Conservation (phyloP, 1,284 basidiomycete species). For the Tremellales sp. region DNA sequence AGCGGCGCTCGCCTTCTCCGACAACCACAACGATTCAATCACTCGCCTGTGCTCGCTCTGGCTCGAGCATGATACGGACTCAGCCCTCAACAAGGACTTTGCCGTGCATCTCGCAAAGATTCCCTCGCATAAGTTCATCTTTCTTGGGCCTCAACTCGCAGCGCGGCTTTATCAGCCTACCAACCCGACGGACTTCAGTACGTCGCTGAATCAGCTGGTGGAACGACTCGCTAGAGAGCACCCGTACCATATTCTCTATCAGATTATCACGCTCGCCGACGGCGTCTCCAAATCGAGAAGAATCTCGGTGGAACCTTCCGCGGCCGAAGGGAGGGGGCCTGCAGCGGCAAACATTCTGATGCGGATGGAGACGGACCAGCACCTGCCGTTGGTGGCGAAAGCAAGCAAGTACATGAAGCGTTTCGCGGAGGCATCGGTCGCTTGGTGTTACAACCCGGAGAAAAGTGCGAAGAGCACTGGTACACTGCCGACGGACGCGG, state of each 20-base stretch:
- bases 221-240: constrained; percentile 79
- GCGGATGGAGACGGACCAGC: constrained; percentile 63
- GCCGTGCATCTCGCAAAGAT: constrained; percentile 50
- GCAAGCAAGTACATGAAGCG: constrained; percentile 59
- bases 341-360: constrained; percentile 72
- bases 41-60: constrained; percentile 85
- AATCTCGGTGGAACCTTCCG: background rate
- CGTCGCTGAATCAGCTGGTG: constrained; percentile 63
- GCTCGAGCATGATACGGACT: constrained; percentile 61
- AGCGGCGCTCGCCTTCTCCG: constrained; percentile 62
- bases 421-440: constrained; percentile 68
- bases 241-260: constrained; percentile 90
- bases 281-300: constrained; percentile 8
- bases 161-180: constrained; percentile 66
- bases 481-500: constrained; percentile 8
- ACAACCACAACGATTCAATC: constrained; percentile 69
- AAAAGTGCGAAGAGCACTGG: background rate
- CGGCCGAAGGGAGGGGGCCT: constrained; percentile 54
- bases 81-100: constrained; percentile 56
- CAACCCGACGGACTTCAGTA: constrained; percentile 55
- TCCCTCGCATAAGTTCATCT: constrained; percentile 86
- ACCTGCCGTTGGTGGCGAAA: constrained; percentile 45
- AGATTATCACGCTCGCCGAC: constrained; percentile 65
- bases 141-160: constrained; percentile 86
- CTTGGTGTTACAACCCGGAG: constrained; percentile 56